These are phyloP conservation scores for Haematococcus lacustris DNA, from an alignment of 139 green algal species.

Conservation along the genomic window DNA sequence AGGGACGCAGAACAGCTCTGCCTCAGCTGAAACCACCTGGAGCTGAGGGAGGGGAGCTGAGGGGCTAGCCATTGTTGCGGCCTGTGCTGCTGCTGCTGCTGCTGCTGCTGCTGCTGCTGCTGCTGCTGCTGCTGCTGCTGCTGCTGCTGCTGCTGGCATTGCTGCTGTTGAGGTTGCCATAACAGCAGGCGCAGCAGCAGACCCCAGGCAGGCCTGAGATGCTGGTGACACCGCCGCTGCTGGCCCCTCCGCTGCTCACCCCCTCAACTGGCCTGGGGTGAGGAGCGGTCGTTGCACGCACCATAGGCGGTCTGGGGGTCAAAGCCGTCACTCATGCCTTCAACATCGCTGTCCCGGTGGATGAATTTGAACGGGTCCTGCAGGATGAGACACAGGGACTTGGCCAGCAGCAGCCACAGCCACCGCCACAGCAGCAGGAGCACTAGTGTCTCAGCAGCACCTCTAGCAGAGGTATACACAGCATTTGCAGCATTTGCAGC, in stretches of 20 bases:
- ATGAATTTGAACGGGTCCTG: slow-evolving; percentile 71
- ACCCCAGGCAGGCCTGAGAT: too few species aligned
- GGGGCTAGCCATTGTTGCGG: background rate
- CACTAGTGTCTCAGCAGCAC: too few species aligned
- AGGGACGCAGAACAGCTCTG: too few species aligned
- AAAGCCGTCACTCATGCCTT: slow-evolving; percentile 66
- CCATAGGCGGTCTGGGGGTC: slow-evolving; percentile 65
- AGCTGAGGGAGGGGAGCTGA: background rate
- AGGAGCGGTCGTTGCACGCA: slow-evolving; percentile 5
- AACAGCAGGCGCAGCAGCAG: too few species aligned
- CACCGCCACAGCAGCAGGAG: slow-evolving; percentile 2
- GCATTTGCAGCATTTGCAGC: too few species aligned
- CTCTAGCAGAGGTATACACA: too few species aligned
- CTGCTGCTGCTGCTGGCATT: background rate
- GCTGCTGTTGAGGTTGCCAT: background rate
- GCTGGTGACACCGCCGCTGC: background rate
- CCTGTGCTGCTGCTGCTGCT: background rate
- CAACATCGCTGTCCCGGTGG: slow-evolving; percentile 63
- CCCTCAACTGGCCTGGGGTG: background rate
- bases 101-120: background rate
- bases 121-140: background rate
- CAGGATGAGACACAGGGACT: background rate
- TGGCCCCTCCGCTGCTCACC: background rate
- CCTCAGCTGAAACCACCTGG: background rate
- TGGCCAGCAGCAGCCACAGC: background rate